Base-by-base conservation (phyloP, 78 protist species). In the Polysphondylium violaceum region DNA sequence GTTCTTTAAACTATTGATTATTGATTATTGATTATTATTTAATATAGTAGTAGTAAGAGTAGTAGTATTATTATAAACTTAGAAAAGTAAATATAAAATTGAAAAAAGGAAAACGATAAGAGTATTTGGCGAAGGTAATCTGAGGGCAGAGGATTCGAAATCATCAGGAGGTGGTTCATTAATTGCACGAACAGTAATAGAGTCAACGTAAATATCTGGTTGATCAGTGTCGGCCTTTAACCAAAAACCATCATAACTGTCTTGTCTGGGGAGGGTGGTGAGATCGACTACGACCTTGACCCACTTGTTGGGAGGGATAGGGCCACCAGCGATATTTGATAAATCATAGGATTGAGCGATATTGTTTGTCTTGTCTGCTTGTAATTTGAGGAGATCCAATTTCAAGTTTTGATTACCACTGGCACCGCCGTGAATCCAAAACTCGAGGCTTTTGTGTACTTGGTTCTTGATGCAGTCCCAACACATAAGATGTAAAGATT, bases 171-270 rank as follows among this genome's bases (percentile, higher is more conserved):
- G 88, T 53, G 88, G 91, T 40, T 83, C 91, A 25, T 59, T 25
- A 31, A 44, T 53, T 12, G 91, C 91, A 51, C 64, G 53, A 19
- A 83, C 72, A 2, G 79, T 43, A 43, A 83, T 58, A 35, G 67
- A n/a, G 41, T 59, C 91, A 12, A 83, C 58, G 44, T 29, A 83
- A 40, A 69, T 36, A 43, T 59, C 38, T 29, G 91, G 79, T 69
- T 83, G 91, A 40, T 50, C 31, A n/a, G 65, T 74, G 16, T 51
- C 63, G 3, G 91, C n/a, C 29, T 44, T 35, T 29, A 83, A 58
- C 68, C 74, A 71, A n/a, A 83, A 53, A 27, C 91, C 91, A 83
- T 67, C 77, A 43, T 33, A 83, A 58, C 41, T 60, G 3, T 35
- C 38, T 31, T 43, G 63, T 58, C 69, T 67, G 4, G 53, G 58